A percentile compares a stretch with the other conserved stretches of the same genome.
These are phyloP conservation scores for Salmacisia buchloeana DNA, from an alignment of 1,284 basidiomycete species.

Conservation along the genomic window DNA sequence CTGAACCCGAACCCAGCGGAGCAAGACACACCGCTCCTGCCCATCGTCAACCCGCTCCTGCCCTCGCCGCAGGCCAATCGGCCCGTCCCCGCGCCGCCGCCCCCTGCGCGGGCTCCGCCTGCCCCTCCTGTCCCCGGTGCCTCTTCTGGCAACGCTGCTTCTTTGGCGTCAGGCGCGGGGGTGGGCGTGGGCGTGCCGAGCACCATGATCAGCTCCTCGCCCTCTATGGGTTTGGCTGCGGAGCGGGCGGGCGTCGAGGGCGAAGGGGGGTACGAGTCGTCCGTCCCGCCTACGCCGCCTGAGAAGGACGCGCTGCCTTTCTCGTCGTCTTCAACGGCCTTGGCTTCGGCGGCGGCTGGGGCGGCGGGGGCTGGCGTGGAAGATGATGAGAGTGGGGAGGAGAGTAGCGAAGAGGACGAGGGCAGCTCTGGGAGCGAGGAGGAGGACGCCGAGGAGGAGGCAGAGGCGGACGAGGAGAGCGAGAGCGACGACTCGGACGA, in stretches of 20 bases:
- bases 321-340: background rate
- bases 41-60: background rate
- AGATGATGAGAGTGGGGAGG: too few species aligned
- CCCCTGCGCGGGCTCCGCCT: background rate
- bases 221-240: background rate
- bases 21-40: too few species aligned
- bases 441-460: background rate
- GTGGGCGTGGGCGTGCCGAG: background rate
- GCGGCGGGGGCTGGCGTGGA: too few species aligned
- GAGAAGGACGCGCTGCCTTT: background rate
- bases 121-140: too few species aligned
- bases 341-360: too few species aligned
- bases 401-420: too few species aligned
- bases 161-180: too few species aligned
- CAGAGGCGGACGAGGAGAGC: background rate
- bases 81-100: background rate
- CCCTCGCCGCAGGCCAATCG: constrained; percentile 2
- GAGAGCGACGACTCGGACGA: background rate
- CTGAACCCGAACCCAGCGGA: too few species aligned
- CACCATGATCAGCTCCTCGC: background rate
- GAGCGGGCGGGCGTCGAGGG: too few species aligned
- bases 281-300: background rate
- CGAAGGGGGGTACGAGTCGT: too few species aligned
- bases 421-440: too few species aligned
- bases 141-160: too few species aligned